These are phyloP conservation scores for Botrytis elliptica DNA, from an alignment of 2,329 filamentous ascomycete species.

Conservation along the genomic window DNA sequence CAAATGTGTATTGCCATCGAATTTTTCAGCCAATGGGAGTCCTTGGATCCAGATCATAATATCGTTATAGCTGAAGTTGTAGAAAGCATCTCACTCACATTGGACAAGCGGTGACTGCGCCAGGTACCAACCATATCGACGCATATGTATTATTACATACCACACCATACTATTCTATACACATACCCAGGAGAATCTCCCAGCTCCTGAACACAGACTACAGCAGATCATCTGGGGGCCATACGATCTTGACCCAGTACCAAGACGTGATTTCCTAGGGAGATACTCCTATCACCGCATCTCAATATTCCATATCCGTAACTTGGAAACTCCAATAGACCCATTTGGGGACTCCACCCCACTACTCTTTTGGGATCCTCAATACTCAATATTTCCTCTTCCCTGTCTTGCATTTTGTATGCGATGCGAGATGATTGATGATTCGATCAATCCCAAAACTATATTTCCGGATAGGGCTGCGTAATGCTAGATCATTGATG, in stretches of 20 bases:
- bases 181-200: background rate
- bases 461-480: slow-evolving; percentile 11
- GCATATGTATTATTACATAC: slow-evolving; percentile 4
- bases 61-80: slow-evolving; percentile 20
- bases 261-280: background rate
- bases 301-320: slow-evolving; percentile 14
- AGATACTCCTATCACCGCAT: background rate
- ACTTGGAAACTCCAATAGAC: slow-evolving; percentile 9
- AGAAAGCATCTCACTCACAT: slow-evolving; percentile 16
- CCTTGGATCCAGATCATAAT: background rate
- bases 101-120: slow-evolving; percentile 22
- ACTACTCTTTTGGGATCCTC: slow-evolving; percentile 3
- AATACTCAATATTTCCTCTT: slow-evolving; percentile 12
- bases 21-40: background rate
- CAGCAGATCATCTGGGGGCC: background rate
- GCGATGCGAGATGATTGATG: slow-evolving; percentile 6
- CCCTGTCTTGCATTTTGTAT: slow-evolving; percentile 14
- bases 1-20: slow-evolving; percentile 5
- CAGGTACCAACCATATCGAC: background rate
- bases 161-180: background rate
- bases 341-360: slow-evolving; percentile 1
- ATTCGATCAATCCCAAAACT: slow-evolving; percentile 1
- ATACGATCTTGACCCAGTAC: background rate
- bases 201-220: background rate
- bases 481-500: slow-evolving; percentile 6